Conservation (phyloP, 1,284 basidiomycete genomes). For the Bondarzewia mesenterica region DNA sequence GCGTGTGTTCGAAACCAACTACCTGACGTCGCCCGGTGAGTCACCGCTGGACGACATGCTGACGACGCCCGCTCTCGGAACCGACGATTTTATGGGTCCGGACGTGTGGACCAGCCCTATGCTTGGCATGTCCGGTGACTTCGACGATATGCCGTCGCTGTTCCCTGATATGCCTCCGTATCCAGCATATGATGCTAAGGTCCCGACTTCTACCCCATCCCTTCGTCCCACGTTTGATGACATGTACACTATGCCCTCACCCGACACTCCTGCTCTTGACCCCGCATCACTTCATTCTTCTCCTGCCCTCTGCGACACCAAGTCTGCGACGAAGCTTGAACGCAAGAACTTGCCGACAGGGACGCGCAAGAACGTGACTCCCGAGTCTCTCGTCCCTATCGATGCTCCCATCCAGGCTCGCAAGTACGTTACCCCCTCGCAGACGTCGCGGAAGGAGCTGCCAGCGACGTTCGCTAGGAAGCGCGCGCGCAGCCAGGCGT, state of each 20-base stretch:
- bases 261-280: slow-evolving; percentile 34
- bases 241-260: slow-evolving; percentile 34
- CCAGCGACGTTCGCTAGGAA: slow-evolving; percentile 46
- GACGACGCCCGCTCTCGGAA: slow-evolving; percentile 39
- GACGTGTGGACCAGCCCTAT: neutral
- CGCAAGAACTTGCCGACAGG: slow-evolving; percentile 22
- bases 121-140: slow-evolving; percentile 17
- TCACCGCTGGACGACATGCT: slow-evolving; percentile 46
- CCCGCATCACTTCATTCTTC: slow-evolving; percentile 28
- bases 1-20: slow-evolving; percentile 26
- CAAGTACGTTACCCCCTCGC: slow-evolving; percentile 36
- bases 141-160: slow-evolving; percentile 27
- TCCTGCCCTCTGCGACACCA: slow-evolving; percentile 33
- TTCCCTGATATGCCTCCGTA: slow-evolving; percentile 22
- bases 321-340: slow-evolving; percentile 8
- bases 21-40: slow-evolving; percentile 40
- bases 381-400: slow-evolving; percentile 32
- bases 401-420: slow-evolving; percentile 41
- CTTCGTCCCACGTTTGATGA: slow-evolving; percentile 24
- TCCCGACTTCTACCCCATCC: slow-evolving; percentile 8
- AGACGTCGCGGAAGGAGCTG: slow-evolving; percentile 42
- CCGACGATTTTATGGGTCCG: slow-evolving; percentile 29
- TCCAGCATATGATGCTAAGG: slow-evolving; percentile 13
- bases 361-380: slow-evolving; percentile 35
- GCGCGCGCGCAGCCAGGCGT: slow-evolving; percentile 41